Percentiles rank a stretch among this genome's conserved stretches.
Evolutionary conservation across 176 grass and related monocot genomes (phyloP).

Genomic region (Aegilops umbellulata): DNA sequence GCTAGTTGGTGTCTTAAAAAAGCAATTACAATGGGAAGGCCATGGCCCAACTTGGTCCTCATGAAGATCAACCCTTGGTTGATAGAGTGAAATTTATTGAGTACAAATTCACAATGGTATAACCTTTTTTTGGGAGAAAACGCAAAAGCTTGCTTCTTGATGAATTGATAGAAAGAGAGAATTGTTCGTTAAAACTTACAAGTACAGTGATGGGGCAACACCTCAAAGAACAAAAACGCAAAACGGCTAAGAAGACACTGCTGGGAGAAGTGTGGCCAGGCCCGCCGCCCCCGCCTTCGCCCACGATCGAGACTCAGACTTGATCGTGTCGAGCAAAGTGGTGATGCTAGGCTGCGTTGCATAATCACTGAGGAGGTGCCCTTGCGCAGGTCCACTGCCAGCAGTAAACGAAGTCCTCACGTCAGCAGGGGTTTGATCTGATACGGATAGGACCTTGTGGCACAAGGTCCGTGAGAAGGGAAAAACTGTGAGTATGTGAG

Average conservation of each 20-base stretch:
- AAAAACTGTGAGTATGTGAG: no score
- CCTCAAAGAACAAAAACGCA: not conserved
- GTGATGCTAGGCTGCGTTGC: not conserved
- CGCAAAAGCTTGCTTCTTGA: no score
- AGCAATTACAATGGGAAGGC: not conserved
- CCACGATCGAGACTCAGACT: not conserved
- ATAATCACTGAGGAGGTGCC: not conserved
- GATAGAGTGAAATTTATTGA: not conserved
- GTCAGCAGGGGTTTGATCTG: no score
- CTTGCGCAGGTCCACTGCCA: no score
- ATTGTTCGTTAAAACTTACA: not conserved
- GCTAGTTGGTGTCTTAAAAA: not conserved
- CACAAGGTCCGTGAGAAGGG: no score
- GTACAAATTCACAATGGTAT: not conserved
- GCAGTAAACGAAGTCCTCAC: not conserved
- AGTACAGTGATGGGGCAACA: not conserved
- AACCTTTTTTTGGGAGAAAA: not conserved
- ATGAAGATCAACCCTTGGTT: not conserved
- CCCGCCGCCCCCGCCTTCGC: not conserved
- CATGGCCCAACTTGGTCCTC: constrained; percentile 3
- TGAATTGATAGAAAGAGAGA: no score
- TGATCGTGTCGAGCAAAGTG: not conserved
- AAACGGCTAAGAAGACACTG: not conserved
- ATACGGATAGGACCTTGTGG: no score
- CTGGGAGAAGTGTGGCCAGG: not conserved